Conservation (phyloP, 179 eudicot species). For the Corrigiola litoralis region DNA sequence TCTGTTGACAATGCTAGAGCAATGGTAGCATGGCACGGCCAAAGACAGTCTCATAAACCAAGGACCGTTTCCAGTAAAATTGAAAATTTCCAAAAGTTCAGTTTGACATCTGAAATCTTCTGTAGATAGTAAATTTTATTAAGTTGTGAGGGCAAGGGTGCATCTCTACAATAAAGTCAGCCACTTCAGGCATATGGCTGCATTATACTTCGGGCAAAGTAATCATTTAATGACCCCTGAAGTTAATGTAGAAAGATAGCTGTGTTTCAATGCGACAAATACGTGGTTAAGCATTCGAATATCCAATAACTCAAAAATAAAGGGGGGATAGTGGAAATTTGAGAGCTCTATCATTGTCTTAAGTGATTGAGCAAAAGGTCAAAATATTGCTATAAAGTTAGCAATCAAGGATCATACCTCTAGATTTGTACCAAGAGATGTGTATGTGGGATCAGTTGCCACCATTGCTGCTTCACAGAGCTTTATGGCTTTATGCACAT, state of each 20-base stretch:
- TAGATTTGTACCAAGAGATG: slow-evolving; percentile 62
- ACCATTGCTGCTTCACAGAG: slow-evolving; percentile 89
- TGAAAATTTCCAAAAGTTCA: not conserved
- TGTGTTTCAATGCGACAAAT: not conserved
- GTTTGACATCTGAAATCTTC: not conserved
- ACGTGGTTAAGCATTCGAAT: not conserved
- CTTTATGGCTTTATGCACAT: slow-evolving; percentile 85
- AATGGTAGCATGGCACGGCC: no score
- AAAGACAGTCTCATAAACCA: no score
- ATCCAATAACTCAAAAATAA: not conserved
- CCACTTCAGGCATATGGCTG: not conserved
- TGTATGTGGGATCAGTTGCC: slow-evolving; percentile 67
- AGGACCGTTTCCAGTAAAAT: not conserved
- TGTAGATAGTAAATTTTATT: not conserved
- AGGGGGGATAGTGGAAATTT: not conserved
- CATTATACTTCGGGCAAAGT: not conserved
- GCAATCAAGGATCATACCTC: slow-evolving; percentile 43
- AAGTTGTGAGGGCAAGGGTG: not conserved
- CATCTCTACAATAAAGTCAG: not conserved
- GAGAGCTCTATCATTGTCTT: not conserved
- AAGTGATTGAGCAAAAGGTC: not conserved
- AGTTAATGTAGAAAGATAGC: no score
- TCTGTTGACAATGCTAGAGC: no score
- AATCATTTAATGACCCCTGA: no score
- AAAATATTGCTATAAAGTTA: not conserved